These are phyloP conservation scores for Pseudohalonectria lignicola DNA, from an alignment of 2,329 filamentous ascomycete species.

Conservation along the genomic window DNA sequence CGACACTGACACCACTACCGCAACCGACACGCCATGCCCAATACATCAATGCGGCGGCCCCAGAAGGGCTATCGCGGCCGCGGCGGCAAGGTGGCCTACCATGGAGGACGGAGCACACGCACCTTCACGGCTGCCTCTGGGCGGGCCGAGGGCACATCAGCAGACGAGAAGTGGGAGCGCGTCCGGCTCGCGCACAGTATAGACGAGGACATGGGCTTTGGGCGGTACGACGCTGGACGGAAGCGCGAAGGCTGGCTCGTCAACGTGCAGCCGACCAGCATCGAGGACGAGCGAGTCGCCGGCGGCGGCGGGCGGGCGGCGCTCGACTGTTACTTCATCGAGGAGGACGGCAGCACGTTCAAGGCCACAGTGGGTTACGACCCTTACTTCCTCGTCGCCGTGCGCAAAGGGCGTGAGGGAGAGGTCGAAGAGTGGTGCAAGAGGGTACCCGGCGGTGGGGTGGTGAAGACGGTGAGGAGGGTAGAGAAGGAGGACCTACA, in stretches of 20 bases:
- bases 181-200: constrained; percentile 75
- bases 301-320: constrained; percentile 82
- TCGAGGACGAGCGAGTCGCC: constrained; percentile 75
- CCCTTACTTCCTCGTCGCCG: constrained; percentile 88
- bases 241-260: constrained; percentile 81
- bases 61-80: constrained; percentile 53
- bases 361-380: constrained; percentile 96
- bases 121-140: constrained; percentile 69
- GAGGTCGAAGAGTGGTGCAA: constrained; percentile 96
- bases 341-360: constrained; percentile 79
- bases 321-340: constrained; percentile 95
- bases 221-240: constrained; percentile 78
- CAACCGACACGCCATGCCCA: too few relatives aligned
- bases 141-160: constrained; percentile 74
- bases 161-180: constrained; percentile 87
- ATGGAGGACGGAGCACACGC: constrained; percentile 59
- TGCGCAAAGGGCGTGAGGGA: constrained; percentile 75
- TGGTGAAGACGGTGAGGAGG: constrained; percentile 66
- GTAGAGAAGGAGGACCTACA: constrained; percentile 87
- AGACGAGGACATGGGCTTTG: constrained; percentile 91
- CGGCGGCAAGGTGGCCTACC: constrained; percentile 58
- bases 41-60: constrained; percentile 44
- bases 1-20: too few relatives aligned
- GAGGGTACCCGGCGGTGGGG: constrained; percentile 65
- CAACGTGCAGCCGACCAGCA: constrained; percentile 82